A percentile compares a stretch with the other conserved stretches of the same genome.
Conservation (phyloP, 345 rosid species). For the Bruguiera gymnorhiza region DNA sequence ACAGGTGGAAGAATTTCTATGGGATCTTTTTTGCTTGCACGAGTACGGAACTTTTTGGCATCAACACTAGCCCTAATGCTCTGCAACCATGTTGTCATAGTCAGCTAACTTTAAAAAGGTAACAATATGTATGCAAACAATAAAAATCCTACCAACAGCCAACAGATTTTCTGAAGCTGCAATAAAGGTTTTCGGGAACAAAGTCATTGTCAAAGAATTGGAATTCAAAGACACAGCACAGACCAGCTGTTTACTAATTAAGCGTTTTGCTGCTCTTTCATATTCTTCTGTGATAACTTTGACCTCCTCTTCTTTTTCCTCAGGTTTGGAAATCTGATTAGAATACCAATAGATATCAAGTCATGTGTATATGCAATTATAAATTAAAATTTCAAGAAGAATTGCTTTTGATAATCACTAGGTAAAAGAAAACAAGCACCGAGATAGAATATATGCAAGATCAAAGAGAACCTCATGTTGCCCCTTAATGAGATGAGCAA, state of each 20-base stretch:
- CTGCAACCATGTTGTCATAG: not conserved
- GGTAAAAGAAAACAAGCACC: not conserved
- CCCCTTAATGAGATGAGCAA: slow-evolving; percentile 76
- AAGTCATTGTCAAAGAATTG: not conserved
- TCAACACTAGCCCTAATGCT: slow-evolving; percentile 32
- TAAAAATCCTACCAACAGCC: too few relatives aligned
- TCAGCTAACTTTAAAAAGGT: not conserved
- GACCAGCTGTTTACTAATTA: slow-evolving; percentile 64
- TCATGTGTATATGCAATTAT: not conserved
- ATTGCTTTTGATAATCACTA: not conserved
- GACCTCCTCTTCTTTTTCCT: slow-evolving; percentile 73
- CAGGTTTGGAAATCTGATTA: slow-evolving; percentile 58
- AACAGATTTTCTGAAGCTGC: too few relatives aligned
- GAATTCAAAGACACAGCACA: slow-evolving; percentile 24
- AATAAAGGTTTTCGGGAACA: too few relatives aligned
- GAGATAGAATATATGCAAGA: not conserved
- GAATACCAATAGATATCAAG: not conserved
- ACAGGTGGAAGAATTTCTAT: slow-evolving; percentile 64
- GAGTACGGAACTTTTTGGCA: slow-evolving; percentile 56
- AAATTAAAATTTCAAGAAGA: not conserved
- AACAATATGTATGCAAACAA: not conserved
- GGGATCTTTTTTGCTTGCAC: slow-evolving; percentile 70
- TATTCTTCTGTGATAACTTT: slow-evolving; percentile 64
- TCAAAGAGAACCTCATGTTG: slow-evolving; percentile 67
- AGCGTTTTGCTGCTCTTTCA: slow-evolving; percentile 76